A percentile compares a stretch with the other conserved stretches of the same genome.
Conservation (phyloP, 1,284 basidiomycete species). For the Ustilago vetiveriae region DNA sequence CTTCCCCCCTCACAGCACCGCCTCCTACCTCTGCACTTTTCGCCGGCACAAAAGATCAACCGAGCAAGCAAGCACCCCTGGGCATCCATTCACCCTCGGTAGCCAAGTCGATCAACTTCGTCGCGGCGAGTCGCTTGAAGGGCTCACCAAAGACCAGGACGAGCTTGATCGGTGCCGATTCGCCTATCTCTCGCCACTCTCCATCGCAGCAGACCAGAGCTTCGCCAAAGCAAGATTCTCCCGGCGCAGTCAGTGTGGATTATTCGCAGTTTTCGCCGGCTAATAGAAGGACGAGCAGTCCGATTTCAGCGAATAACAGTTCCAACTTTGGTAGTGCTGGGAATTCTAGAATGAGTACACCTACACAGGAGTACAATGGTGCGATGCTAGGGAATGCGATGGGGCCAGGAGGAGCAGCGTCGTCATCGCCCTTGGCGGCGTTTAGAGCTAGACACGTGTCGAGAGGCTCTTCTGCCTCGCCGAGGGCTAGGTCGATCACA, state of each 20-base stretch:
- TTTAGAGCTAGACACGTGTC: slow-evolving; percentile 72
- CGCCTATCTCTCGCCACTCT: slow-evolving; percentile 25
- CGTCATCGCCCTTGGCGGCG: slow-evolving; percentile 72
- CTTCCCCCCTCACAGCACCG: background rate
- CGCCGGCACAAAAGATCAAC: background rate
- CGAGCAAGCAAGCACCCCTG: background rate
- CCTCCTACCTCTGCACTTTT: background rate
- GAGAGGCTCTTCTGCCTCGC: background rate
- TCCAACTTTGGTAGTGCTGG: background rate
- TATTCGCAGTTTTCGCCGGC: slow-evolving; percentile 43
- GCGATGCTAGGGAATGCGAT: background rate
- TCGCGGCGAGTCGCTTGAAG: slow-evolving; percentile 33
- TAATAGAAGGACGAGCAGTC: slow-evolving; percentile 5
- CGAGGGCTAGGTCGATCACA: slow-evolving; percentile 10
- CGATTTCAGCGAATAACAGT: background rate
- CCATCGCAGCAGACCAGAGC: too few species aligned
- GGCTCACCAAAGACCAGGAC: slow-evolving; percentile 43
- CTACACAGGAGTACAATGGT: background rate
- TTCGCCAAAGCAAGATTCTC: slow-evolving; percentile 6
- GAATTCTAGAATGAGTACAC: slow-evolving; percentile 1
- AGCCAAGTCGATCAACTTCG: slow-evolving; percentile 40
- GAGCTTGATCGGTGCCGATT: slow-evolving; percentile 23
- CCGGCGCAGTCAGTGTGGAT: slow-evolving; percentile 9
- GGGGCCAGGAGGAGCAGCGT: slow-evolving; percentile 68
- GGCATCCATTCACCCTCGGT: slow-evolving; percentile 35